Evolutionary conservation across 2,329 filamentous ascomycete species (phyloP), one percentile per base, ranked within the genome.

Genomic region (Ceratocystis destructans): DNA sequence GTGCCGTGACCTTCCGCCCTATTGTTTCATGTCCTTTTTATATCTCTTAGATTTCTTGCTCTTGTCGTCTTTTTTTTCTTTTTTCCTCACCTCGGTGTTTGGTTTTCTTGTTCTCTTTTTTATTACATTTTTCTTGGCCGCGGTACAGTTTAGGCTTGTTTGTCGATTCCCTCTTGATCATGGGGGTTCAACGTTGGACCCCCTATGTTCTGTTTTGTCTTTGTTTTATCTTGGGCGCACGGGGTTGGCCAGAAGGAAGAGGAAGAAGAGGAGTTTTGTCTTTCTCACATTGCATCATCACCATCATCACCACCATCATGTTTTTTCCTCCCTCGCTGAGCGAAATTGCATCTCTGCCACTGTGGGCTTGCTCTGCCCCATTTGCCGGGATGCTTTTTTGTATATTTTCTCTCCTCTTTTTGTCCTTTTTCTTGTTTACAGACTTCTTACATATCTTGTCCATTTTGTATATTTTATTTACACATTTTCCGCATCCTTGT

Each of bases 401-500:
- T 59, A 59, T 31, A 59, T 59, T 59, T 64, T 8, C 50, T 20
- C 10, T 61, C 22, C 55, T 5, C 31, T 62, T 48, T 59, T 55
- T 62, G 15, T 20, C 25, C 31, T 25, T 59, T 20, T 44, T 55
- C 48, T 37, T 55, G 64, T 33, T 45, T 22, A 20, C 28, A 59
- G 31, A 31, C 31, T 41, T 41, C 37, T 37, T 59, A 59, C 55
- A 59, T 59, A 59, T 53, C 57, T 28, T 62, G 57, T 50, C 41
- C 45, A 33, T 61, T 57, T 41, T 25, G 33, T 66, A 28, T 63
- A 48, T 66, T 46, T 50, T 50, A 33, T 48, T 59, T 59, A 59
- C 55, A 59, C 55, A 59, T 59, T 59, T 59, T 59, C 55, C 55
- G 33, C 44, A 50, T 45, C 33, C 44, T 46, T n/a, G 17, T 41